phyloP scores from a whole-genome alignment of 257 asterid species.

The Fraxinus americana region DNA sequence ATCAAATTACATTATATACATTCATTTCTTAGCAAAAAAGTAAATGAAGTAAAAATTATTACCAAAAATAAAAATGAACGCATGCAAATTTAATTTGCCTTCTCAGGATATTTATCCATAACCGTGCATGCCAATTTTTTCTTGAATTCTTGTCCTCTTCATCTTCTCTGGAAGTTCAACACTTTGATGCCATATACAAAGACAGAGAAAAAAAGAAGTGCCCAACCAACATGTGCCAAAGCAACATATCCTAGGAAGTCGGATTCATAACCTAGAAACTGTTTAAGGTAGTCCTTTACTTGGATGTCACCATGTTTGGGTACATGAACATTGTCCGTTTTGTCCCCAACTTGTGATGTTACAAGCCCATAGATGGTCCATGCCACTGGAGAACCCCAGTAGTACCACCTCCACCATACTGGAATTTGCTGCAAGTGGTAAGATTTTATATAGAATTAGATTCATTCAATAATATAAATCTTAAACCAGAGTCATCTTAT shows the following conservation, averaged over 20 bases:
- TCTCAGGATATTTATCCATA: background rate
- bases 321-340: constrained; percentile 38
- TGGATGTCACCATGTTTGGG: constrained; percentile 53
- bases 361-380: constrained; percentile 56
- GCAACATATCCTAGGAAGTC: constrained; percentile 70
- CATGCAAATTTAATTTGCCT: background rate
- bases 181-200: constrained; percentile 68
- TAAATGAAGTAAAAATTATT: background rate
- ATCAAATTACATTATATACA: background rate
- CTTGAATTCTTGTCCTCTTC: constrained; percentile 9
- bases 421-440: constrained; percentile 52
- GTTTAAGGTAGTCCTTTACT: constrained; percentile 54
- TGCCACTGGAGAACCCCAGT: constrained; percentile 72
- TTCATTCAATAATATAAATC: background rate
- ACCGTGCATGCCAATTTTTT: background rate
- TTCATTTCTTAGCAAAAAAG: background rate
- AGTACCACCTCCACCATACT: constrained; percentile 81
- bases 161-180: constrained; percentile 75
- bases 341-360: constrained; percentile 60
- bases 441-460: background rate
- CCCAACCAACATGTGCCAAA: constrained; percentile 71
- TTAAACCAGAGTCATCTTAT: background rate
- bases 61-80: no score
- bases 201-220: constrained; percentile 53
- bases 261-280: constrained; percentile 49